Conservation (phyloP, 352 stramenopile genomes). For the Pythium biforme region DNA sequence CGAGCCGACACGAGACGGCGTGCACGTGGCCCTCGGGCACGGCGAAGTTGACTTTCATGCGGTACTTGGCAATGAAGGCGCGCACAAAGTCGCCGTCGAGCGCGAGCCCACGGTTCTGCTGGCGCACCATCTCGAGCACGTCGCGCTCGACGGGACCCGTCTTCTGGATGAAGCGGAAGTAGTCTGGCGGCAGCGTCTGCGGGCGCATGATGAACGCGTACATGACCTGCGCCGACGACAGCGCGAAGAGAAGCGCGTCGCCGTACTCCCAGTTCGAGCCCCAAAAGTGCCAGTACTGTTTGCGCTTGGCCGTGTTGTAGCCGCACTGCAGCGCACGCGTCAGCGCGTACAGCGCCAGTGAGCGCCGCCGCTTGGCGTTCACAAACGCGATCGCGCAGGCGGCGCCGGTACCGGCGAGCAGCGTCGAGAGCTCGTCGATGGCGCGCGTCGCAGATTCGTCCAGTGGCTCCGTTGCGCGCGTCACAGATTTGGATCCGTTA, state of each 20-base stretch:
- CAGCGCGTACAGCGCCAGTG: slow-evolving; percentile 79
- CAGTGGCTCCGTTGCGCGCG: not conserved
- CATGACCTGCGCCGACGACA: slow-evolving; percentile 83
- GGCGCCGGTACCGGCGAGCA: slow-evolving; percentile 60
- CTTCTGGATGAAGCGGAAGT: slow-evolving; percentile 81
- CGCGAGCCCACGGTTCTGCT: slow-evolving; percentile 47
- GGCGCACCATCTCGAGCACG: slow-evolving; percentile 64
- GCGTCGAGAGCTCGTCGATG: slow-evolving; percentile 46
- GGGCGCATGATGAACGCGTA: slow-evolving; percentile 85
- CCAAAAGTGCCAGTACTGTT: slow-evolving; percentile 87
- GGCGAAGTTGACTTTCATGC: slow-evolving; percentile 31
- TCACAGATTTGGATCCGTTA: slow-evolving; percentile 1
- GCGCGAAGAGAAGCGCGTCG: slow-evolving; percentile 72
- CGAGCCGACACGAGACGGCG: slow-evolving; percentile 56
- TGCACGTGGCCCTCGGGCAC: slow-evolving; percentile 28
- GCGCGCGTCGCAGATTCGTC: not conserved
- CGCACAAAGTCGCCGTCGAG: slow-evolving; percentile 43
- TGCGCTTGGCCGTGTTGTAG: slow-evolving; percentile 84
- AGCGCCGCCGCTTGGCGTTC: slow-evolving; percentile 63
- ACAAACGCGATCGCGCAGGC: slow-evolving; percentile 64
- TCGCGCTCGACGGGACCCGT: slow-evolving; percentile 66
- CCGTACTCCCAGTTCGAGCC: slow-evolving; percentile 81
- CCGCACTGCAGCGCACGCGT: slow-evolving; percentile 78
- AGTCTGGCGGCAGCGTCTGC: slow-evolving; percentile 62
- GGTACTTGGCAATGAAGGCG: slow-evolving; percentile 40